Percentiles rank a stretch among this genome's conserved stretches.
phyloP scores from a whole-genome alignment of 169 alveolate genomes.

The Hepatocystis sp. region DNA sequence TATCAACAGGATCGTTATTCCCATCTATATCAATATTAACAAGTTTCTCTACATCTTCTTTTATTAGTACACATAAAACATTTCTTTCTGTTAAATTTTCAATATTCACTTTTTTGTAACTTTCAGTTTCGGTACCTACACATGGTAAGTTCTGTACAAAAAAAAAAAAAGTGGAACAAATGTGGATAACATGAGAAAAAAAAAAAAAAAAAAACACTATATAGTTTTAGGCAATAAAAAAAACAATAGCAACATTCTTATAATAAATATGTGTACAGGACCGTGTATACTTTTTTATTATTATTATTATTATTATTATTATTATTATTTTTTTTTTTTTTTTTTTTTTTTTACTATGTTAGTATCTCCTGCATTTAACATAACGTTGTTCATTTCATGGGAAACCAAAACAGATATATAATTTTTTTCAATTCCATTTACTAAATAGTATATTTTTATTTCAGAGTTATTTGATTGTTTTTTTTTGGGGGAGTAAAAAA shows the following conservation, averaged over 20 bases:
- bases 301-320: too few species aligned
- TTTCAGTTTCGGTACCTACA: conserved; percentile 69
- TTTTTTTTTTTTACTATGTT: conserved; percentile 66
- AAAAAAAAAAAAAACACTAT: conserved; percentile 5
- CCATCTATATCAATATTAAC: conserved; percentile 44
- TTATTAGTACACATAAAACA: conserved; percentile 41
- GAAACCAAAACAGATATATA: conserved; percentile 64
- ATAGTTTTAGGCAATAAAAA: neutral
- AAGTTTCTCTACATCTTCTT: conserved; percentile 26
- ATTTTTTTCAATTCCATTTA: conserved; percentile 66
- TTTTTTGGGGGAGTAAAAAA: conserved; percentile 58
- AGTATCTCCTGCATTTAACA: conserved; percentile 37
- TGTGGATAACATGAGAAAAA: neutral
- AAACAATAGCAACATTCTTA: too few species aligned
- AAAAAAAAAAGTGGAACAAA: neutral
- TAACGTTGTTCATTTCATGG: conserved; percentile 60
- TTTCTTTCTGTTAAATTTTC: conserved; percentile 72
- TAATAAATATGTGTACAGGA: too few species aligned
- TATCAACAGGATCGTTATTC: conserved; percentile 1
- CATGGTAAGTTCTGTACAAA: conserved; percentile 38
- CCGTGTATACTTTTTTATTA: too few species aligned
- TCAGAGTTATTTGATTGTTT: conserved; percentile 27
- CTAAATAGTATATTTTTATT: conserved; percentile 54
- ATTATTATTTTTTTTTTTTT: too few species aligned
- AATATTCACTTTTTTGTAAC: conserved; percentile 38